Base-by-base conservation (phyloP, 192 early-diverging fungal species). In the Coemansia sp. region DNA sequence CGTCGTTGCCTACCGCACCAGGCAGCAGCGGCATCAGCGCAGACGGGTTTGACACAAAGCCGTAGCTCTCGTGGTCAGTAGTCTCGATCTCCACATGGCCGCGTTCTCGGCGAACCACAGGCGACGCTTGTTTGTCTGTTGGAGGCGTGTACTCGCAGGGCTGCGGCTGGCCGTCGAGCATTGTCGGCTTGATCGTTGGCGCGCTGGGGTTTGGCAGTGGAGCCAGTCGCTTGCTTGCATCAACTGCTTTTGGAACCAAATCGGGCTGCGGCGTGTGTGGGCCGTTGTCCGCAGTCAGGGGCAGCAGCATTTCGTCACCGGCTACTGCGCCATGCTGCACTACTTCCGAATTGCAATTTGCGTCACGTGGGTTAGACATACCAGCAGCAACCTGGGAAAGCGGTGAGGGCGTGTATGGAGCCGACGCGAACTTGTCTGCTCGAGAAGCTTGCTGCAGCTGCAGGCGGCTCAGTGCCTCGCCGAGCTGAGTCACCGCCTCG, bases 201-300 rank as follows among this genome's bases (percentile, higher is more conserved):
- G 79, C 74, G 23, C 40, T 81, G 2, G 78, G 78, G 42, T 81
- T 81, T 6, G 78, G 78, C 60, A 81, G 65, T 37, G 78, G 68
- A 2, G 60, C 40, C 42, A 81, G 62, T 0, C 78, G 72, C 20
- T 74, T 65, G 40, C 54, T 57, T 17, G 60, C 42, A 37, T 70
- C 71, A 7, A 68, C 22, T 10, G 21, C 58, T 37, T 74, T 72
- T 10, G 63, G 22, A 51, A 22, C 42, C 10, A 64, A 42, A 50
- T 71, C 60, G 1, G 65, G 22, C 47, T 64, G 65, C 53, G 68
- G 63, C 36, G 66, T 61, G 9, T 60, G 51, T 1, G 57, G 62
- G 21, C 53, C 68, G n/a, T 57, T 34, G 12, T 34, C 57, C 15
- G 63, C 58, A 40, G 64, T 68, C 22, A 74, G 69, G 19, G 72